Evolutionary conservation across 2,329 filamentous ascomycete genomes (phyloP), one percentile per base, ranked within the genome.

Genomic region (Fusarium sacchari): DNA sequence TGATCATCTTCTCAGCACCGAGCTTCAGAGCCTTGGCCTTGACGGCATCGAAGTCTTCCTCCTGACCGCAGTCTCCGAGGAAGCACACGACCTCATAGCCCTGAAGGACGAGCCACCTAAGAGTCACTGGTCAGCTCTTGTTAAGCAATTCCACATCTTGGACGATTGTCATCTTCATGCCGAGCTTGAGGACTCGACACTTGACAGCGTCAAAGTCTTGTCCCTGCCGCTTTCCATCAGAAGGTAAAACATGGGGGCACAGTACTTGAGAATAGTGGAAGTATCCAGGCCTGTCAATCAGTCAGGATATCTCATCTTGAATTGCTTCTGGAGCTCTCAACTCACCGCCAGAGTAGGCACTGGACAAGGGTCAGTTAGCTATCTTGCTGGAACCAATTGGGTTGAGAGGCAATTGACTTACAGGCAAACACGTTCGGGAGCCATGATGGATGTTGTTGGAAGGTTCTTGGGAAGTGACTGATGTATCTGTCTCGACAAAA

Each of bases 21-120:
- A 81, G 71, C 44, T 64, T 64, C 11, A 76, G 69, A 58, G 92
- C 93, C 87, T 94, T 94, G 77, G 87, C 86, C 83, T 92, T 89
- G 60, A 91, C 93, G 64, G 88, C 90, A 57, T 88, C 87, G 76
- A 89, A 94, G 83, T 94, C 91, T 84, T 94, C 92, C 76, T 90
- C 88, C 82, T 93, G 91, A 52, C 92, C 75, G n/a, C 92, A 89
- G 83, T 93, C 86, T 82, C 89, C 91, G 82, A 92, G 85, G 76
- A 82, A 85, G 69, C 80, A 71, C 24, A 73, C 69, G n/a, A 76
- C 74, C 4, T 70, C 32, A 30, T 70, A 67, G 20, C 61, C 34
- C 26, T 62, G 61, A 22, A 62, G 64, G 20, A 67, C 53, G 34
- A 67, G 44, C 63, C 63, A 67, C 52, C 65, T 47, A 7, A 30